These are phyloP conservation scores for Syzygium syzygioides DNA, from an alignment of 441 rosid species.

Conservation along the genomic window DNA sequence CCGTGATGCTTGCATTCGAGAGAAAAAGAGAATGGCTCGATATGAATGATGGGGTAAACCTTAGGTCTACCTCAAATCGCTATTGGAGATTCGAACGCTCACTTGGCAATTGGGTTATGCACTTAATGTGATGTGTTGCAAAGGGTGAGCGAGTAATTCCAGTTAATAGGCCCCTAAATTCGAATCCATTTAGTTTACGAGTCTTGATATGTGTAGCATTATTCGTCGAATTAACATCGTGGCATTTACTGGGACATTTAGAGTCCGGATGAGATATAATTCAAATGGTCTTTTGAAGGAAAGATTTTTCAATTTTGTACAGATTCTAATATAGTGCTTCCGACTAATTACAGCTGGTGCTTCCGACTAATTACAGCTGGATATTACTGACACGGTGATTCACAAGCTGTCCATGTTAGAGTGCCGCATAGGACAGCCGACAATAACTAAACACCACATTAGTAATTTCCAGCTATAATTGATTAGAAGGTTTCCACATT, in stretches of 20 bases:
- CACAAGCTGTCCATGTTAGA: neutral
- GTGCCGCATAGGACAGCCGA: neutral
- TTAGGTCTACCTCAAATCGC: neutral
- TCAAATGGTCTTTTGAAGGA: neutral
- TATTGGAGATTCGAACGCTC: neutral
- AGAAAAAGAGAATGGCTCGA: neutral
- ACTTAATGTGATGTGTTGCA: neutral
- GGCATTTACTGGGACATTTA: neutral
- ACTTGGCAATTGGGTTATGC: neutral
- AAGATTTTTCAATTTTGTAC: neutral
- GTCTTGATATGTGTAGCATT: neutral
- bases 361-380: accelerated
- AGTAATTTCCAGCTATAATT: neutral
- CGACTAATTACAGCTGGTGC: accelerated
- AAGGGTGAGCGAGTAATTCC: neutral
- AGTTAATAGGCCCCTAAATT: neutral
- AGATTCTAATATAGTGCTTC: accelerated
- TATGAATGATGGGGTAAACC: neutral
- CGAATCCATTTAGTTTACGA: neutral
- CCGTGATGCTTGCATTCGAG: neutral
- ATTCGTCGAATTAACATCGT: too few species aligned
- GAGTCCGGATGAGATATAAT: neutral
- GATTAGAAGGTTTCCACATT: accelerated
- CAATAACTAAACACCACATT: accelerated
- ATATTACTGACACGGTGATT: accelerated